Conservation (phyloP, 2,329 filamentous ascomycete species). For the Fusarium fujikuroi region DNA sequence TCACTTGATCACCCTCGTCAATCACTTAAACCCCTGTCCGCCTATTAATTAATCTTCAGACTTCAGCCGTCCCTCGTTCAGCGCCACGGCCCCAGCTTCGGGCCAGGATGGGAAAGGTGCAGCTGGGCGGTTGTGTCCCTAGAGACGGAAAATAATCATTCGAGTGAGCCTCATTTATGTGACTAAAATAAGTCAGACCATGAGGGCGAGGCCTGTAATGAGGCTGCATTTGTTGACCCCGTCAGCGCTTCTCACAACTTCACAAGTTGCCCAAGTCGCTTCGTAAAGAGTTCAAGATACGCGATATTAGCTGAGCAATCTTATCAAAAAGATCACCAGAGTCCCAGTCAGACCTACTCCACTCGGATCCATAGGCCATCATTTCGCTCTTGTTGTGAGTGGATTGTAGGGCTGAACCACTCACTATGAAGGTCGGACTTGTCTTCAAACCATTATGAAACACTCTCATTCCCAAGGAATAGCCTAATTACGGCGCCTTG, state of each 20-base stretch:
- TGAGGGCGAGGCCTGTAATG: background rate
- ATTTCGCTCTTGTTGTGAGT: conserved; percentile 8
- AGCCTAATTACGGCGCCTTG: background rate
- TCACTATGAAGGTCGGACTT: background rate
- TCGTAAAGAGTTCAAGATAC: background rate
- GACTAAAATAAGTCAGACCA: background rate
- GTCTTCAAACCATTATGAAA: background rate
- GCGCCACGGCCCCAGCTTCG: conserved; percentile 21
- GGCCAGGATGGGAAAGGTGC: conserved; percentile 13
- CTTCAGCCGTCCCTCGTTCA: conserved; percentile 10
- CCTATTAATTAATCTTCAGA: conserved; percentile 13
- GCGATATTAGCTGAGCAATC: background rate
- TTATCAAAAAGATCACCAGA: background rate
- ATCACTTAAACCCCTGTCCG: conserved; percentile 17
- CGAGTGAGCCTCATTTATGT: conserved; percentile 28
- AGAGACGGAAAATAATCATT: conserved; percentile 22
- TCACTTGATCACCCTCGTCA: conserved; percentile 9
- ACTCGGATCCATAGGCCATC: background rate
- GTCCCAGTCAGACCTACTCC: conserved; percentile 7
- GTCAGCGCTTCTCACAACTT: background rate
- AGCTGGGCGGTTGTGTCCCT: conserved; percentile 7
- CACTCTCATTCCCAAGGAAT: background rate
- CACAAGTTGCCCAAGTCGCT: background rate
- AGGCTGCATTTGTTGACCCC: background rate
- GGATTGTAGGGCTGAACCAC: conserved; percentile 32